Percentiles rank a stretch among this genome's conserved stretches.
Conservation (phyloP, 2,329 filamentous ascomycete species). For the Leptographium wingfieldii region DNA sequence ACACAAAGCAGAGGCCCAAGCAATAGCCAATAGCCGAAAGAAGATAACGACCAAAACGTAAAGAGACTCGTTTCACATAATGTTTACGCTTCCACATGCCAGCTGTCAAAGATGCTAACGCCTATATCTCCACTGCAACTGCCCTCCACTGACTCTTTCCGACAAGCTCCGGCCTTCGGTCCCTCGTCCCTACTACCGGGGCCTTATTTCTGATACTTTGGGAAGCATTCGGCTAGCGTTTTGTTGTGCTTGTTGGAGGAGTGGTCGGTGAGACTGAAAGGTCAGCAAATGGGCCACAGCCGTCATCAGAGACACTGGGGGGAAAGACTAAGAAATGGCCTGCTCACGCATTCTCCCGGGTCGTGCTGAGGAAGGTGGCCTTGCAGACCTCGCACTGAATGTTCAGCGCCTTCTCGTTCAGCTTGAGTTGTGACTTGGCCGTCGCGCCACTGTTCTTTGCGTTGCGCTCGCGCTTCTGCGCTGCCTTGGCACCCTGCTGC, state of each 20-base stretch:
- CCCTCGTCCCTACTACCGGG: neutral
- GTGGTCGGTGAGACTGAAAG: constrained; percentile 51
- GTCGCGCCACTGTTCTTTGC: constrained; percentile 40
- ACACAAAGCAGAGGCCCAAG: neutral
- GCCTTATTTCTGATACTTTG: constrained; percentile 25
- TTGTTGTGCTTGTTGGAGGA: constrained; percentile 68
- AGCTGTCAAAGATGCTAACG: no score
- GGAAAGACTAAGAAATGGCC: no score
- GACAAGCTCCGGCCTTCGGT: no score
- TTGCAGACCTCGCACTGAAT: constrained; percentile 70
- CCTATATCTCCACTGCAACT: no score
- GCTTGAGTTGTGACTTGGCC: constrained; percentile 57
- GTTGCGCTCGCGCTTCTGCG: constrained; percentile 61
- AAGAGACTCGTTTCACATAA: neutral
- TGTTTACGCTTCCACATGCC: no score
- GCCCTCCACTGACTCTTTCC: no score
- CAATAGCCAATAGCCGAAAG: neutral
- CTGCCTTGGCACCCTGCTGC: constrained; percentile 24
- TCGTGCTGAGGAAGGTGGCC: constrained; percentile 67
- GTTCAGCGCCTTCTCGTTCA: constrained; percentile 58
- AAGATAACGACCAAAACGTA: neutral
- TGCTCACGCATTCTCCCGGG: constrained; percentile 54
- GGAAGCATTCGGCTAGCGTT: constrained; percentile 59
- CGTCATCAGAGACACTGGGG: no score
- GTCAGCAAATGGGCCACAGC: constrained; percentile 10